Conservation (phyloP, 306 rosid species). For the Morella rubra region DNA sequence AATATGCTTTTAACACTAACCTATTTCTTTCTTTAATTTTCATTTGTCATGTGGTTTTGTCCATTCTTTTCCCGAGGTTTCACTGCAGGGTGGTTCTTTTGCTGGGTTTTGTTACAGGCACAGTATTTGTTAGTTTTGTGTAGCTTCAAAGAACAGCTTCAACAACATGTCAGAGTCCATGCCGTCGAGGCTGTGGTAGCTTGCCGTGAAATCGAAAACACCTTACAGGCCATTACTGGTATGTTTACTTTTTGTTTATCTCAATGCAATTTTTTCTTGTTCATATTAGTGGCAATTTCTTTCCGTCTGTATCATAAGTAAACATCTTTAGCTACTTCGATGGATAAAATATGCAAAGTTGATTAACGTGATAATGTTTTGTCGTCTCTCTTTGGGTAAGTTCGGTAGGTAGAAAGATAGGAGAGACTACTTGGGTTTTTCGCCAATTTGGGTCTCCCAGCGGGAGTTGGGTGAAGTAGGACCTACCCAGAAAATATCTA, state of each 20-base stretch:
- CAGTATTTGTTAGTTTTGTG: slow-evolving; percentile 83
- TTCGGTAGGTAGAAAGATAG: slow-evolving; percentile 28
- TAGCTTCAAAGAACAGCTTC: slow-evolving; percentile 93
- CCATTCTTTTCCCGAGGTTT: neutral
- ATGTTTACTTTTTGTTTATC: neutral
- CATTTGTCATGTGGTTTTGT: neutral
- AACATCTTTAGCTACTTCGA: neutral
- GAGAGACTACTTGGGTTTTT: slow-evolving; percentile 25
- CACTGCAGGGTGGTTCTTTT: neutral
- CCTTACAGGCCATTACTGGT: slow-evolving; percentile 96
- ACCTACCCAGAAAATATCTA: slow-evolving; percentile 31
- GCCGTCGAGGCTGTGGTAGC: slow-evolving; percentile 99
- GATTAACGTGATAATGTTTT: neutral
- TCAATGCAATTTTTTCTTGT: neutral
- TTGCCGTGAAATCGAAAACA: slow-evolving; percentile 96
- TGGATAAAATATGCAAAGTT: neutral
- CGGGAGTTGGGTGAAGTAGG: slow-evolving; percentile 49
- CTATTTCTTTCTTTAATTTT: neutral
- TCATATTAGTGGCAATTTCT: neutral
- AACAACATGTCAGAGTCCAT: slow-evolving; percentile 93
- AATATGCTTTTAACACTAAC: neutral
- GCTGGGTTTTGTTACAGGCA: slow-evolving; percentile 42
- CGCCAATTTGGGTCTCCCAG: slow-evolving; percentile 28
- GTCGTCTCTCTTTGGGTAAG: neutral
- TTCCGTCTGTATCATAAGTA: neutral